phyloP scores from a whole-genome alignment of 805 yeast genomes.

The Hanseniaspora lindneri region DNA sequence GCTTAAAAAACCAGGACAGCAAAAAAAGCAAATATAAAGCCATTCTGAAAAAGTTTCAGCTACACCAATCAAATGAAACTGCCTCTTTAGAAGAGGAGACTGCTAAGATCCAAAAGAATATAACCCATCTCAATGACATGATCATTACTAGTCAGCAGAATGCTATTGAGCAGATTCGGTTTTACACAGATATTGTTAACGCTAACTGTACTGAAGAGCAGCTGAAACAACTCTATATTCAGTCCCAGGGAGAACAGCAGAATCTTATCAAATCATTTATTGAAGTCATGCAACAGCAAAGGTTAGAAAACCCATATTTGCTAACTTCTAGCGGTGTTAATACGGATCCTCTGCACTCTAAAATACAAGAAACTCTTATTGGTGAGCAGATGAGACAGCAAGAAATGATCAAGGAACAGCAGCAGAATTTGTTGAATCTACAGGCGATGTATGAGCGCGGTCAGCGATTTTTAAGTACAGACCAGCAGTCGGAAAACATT shows the following conservation, averaged over 20 bases:
- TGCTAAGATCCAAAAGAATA: constrained; percentile 10
- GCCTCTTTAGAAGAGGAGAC: constrained; percentile 11
- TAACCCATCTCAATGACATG: constrained; percentile 9
- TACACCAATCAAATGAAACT: neutral
- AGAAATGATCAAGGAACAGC: constrained; percentile 14
- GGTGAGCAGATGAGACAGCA: constrained; percentile 12
- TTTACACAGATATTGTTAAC: constrained; percentile 7
- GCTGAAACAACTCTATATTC: constrained; percentile 2
- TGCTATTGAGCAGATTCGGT: constrained; percentile 7
- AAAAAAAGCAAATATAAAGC: constrained; percentile 11
- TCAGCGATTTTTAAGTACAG: neutral
- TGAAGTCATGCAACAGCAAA: constrained; percentile 7
- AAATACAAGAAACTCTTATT: constrained; percentile 3
- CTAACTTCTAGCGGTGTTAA: constrained; percentile 2
- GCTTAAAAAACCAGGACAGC: neutral
- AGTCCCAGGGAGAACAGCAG: constrained; percentile 11
- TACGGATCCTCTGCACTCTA: neutral
- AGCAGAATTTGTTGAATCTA: constrained; percentile 4
- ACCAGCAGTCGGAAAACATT: neutral
- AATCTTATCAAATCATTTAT: constrained; percentile 4
- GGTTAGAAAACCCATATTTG: constrained; percentile 3
- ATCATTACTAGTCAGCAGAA: constrained; percentile 6
- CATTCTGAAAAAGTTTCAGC: constrained; percentile 10
- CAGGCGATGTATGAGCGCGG: constrained; percentile 10
- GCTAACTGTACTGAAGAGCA: constrained; percentile 8